Percentiles rank a stretch among this genome's conserved stretches.
Conservation (phyloP, 495 filamentous ascomycete genomes). For the Xylaria longipes region DNA sequence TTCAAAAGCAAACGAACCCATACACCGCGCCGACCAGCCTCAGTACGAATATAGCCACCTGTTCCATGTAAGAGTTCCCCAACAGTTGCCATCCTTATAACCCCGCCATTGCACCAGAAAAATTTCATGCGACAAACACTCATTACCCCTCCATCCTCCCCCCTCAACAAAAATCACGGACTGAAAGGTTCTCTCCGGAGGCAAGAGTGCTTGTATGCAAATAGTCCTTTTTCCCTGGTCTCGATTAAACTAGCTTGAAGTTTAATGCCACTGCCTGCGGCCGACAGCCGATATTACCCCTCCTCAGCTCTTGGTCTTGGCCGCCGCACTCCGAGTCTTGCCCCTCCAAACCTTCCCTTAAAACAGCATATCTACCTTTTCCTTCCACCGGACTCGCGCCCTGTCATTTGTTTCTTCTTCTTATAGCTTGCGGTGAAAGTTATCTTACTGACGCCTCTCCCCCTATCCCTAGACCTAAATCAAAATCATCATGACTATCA, state of each 20-base stretch:
- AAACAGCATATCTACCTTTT: not conserved
- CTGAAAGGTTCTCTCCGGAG: conserved; percentile 4
- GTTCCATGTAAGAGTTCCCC: conserved; percentile 28
- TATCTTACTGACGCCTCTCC: conserved; percentile 17
- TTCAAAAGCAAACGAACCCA: not conserved
- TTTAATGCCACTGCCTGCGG: not conserved
- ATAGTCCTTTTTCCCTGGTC: not conserved
- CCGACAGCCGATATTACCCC: conserved; percentile 7
- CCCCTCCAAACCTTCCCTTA: not conserved
- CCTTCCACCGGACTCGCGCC: not conserved
- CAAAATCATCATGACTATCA: conserved; percentile 52
- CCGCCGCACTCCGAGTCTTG: not conserved
- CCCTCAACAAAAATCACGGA: not conserved
- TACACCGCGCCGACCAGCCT: not conserved
- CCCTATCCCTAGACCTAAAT: conserved; percentile 30
- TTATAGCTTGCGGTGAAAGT: not conserved
- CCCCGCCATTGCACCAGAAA: conserved; percentile 28
- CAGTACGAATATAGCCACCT: not conserved
- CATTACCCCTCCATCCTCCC: conserved; percentile 21
- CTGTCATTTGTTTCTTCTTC: not conserved
- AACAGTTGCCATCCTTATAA: not conserved
- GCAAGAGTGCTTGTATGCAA: not conserved
- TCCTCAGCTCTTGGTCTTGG: conserved; percentile 12
- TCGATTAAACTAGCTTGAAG: conserved; percentile 8
- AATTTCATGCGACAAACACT: conserved; percentile 20